Conservation (phyloP, 116 monocot genomes). For the Cymodocea nodosa region DNA sequence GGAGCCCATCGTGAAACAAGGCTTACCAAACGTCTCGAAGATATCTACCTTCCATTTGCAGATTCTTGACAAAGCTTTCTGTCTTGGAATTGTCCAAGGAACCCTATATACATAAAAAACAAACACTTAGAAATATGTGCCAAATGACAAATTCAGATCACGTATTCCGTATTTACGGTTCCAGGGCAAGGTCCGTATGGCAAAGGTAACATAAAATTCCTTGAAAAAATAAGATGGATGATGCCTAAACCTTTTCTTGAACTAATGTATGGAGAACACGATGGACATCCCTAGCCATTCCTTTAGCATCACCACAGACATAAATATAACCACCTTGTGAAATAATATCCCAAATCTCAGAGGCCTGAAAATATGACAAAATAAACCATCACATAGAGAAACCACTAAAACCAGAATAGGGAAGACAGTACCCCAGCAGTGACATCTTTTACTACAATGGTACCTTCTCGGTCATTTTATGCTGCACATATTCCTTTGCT, state of each 20-base stretch:
- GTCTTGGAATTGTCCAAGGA: conserved; percentile 59
- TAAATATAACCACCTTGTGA: conserved; percentile 51
- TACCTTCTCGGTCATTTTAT: conserved; percentile 56
- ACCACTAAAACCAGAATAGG: neutral
- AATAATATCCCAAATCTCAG: conserved; percentile 40
- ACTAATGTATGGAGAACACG: conserved; percentile 53
- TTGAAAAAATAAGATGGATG: neutral
- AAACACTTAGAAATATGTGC: neutral
- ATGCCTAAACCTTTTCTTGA: conserved; percentile 44
- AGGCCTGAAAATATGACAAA: neutral
- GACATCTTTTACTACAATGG: neutral
- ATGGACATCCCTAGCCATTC: conserved; percentile 78
- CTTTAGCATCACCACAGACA: conserved; percentile 78
- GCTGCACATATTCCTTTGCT: conserved; percentile 60
- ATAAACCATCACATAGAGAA: neutral
- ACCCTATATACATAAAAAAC: conserved; percentile 26
- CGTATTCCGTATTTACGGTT: too few relatives aligned
- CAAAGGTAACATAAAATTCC: too few relatives aligned
- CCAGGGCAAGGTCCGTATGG: too few relatives aligned
- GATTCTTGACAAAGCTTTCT: conserved; percentile 62
- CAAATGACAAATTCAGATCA: neutral
- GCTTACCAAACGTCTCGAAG: conserved; percentile 80
- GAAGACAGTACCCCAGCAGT: neutral
- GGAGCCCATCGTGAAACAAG: neutral
- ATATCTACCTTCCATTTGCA: conserved; percentile 79